phyloP scores from a whole-genome alignment of 208 protist genomes.

The Trypanosomatidae sp. region DNA sequence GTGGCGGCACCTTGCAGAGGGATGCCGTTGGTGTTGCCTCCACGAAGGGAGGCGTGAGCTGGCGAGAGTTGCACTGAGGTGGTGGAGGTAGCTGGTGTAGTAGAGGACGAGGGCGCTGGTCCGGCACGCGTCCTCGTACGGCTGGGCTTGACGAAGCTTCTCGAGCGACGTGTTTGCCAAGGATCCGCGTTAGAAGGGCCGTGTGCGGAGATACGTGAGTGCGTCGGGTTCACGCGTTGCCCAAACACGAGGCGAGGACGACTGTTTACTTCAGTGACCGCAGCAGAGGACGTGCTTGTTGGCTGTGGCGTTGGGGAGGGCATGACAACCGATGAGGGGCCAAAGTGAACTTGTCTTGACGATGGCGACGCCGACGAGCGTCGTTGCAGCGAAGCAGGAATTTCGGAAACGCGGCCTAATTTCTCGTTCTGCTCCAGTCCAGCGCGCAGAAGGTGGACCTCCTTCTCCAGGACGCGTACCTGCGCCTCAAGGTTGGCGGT shows the following conservation, averaged over 20 bases:
- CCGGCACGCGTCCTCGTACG: background rate
- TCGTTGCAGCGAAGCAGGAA: background rate
- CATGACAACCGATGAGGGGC: constrained; percentile 11
- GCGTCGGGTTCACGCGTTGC: constrained; percentile 28
- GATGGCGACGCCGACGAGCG: background rate
- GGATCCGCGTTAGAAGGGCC: background rate
- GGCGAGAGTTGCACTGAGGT: constrained; percentile 12
- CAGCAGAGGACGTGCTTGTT: background rate
- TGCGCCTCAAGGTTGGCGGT: constrained; percentile 51
- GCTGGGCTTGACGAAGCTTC: background rate
- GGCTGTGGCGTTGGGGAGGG: background rate
- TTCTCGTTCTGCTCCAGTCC: constrained; percentile 19
- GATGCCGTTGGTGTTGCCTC: constrained; percentile 19
- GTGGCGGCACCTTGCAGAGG: constrained; percentile 33
- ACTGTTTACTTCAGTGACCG: background rate
- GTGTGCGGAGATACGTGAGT: background rate
- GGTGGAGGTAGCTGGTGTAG: background rate
- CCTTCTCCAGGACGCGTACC: constrained; percentile 56
- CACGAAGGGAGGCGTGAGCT: constrained; percentile 9
- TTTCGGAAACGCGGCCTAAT: constrained; percentile 1
- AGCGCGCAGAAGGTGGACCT: constrained; percentile 48
- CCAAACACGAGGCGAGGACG: constrained; percentile 29
- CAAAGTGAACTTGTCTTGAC: constrained; percentile 19
- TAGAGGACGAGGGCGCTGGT: background rate
- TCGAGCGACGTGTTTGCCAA: background rate